phyloP scores from a whole-genome alignment of 768 basidiomycete genomes.

The Lactifluus subvellereus region DNA sequence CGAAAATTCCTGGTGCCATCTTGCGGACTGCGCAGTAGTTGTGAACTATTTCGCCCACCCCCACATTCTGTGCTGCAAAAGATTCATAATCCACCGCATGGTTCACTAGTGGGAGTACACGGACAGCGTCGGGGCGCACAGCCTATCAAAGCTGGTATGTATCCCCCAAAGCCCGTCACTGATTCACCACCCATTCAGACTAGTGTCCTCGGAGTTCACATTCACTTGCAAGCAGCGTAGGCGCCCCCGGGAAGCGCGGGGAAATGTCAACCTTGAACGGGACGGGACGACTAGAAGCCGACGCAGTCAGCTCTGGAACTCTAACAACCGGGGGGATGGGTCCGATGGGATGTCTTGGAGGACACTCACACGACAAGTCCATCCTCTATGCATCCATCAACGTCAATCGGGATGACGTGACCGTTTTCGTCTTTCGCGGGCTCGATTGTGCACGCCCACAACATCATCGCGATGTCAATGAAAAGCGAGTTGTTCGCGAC shows the following conservation, averaged over 20 bases:
- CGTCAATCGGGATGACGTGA: conserved; percentile 6
- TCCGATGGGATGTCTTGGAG: background rate
- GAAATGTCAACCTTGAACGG: conserved; percentile 12
- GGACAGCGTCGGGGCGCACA: background rate
- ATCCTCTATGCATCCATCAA: conserved; percentile 15
- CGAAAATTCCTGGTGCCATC: too few species aligned
- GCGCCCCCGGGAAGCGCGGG: conserved; percentile 20
- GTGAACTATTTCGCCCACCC: background rate
- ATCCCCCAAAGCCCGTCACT: background rate
- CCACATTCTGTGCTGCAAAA: background rate
- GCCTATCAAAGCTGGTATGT: background rate
- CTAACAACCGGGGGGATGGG: background rate
- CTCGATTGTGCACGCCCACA: conserved; percentile 3
- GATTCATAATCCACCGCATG: background rate
- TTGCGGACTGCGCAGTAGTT: background rate
- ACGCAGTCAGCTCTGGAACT: background rate
- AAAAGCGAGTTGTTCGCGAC: conserved; percentile 16
- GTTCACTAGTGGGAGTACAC: background rate
- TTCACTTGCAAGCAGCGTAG: conserved; percentile 4
- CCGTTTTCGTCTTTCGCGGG: conserved; percentile 11
- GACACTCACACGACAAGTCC: conserved; percentile 17
- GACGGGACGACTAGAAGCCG: conserved; percentile 10
- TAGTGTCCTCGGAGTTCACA: conserved; percentile 4
- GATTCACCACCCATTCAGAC: background rate
- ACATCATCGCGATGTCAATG: conserved; percentile 17